Evolutionary conservation across 2,329 filamentous ascomycete genomes (phyloP), one percentile per base, ranked within the genome.

Genomic region (Penicillium griseofulvum): DNA sequence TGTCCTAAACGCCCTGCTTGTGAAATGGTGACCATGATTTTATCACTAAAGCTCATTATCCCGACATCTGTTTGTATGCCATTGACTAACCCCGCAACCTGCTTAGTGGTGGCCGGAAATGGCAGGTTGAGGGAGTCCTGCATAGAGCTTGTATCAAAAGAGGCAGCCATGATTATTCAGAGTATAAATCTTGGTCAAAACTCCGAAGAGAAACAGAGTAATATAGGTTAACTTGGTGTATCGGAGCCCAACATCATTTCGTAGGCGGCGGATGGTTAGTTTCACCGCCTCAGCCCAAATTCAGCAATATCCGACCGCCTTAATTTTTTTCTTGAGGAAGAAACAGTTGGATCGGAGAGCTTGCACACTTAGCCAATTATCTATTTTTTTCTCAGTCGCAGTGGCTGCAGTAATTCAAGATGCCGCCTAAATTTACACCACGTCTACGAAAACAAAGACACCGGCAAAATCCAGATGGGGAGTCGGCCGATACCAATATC

Each of bases 1-100:
- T 97, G 94, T 19, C 90, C 89, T 44, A 97, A 77, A 56, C 87
- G 84, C 7, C 92, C 93, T 58, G 87, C 84, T 76, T 97, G 94
- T 0, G 89, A 90, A 56, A 97, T 82, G 1, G 91, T 97, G 59
- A 99, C 79, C 65, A 99, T 77, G 65, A 99, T 91, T 74, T 91
- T 96, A 81, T 97, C 94, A 9, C 87, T 82, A 74, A 97, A 97
- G 65, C 81, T 84, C 51, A 91, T 79, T 11, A 82, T 81, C 37
- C 85, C 86, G 33, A 90, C 87, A 61, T 91, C 85, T 1, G 94
- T 97, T 34, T 81, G 73, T 22, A 87, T 73, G 29, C 85, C 86
- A 59, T 87, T 84, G 58, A 97, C 84, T 3, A 79, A 70, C 3
- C 87, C 87, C 1, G 80, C 79, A 14, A 79, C 80, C 57, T 80